Percentiles rank a stretch among this genome's conserved stretches.
Evolutionary conservation across 805 yeast genomes (phyloP).

Genomic region (Cyberlindnera nakhonratchasimensis): DNA sequence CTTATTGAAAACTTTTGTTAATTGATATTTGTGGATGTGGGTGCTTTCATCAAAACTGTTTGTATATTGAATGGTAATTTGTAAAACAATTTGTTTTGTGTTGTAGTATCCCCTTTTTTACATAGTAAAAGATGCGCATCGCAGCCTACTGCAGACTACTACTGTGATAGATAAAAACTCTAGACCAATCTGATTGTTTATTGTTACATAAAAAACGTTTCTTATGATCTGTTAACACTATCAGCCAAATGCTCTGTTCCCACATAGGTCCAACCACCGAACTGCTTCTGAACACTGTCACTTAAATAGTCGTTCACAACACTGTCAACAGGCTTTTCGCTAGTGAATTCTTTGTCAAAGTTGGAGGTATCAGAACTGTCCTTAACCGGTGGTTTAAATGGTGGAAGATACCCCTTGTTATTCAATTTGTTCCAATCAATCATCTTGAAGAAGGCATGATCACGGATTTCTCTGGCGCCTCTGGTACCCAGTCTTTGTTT

Average conservation of each 20-base stretch:
- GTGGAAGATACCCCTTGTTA: constrained; percentile 89
- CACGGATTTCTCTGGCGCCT: constrained; percentile 82
- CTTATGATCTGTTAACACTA: constrained; percentile 9
- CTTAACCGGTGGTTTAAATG: constrained; percentile 88
- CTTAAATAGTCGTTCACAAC: constrained; percentile 90
- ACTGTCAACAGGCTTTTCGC: constrained; percentile 89
- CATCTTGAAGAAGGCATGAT: constrained; percentile 81
- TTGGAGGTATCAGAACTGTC: constrained; percentile 88
- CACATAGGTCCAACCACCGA: constrained; percentile 98
- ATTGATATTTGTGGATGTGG: constrained; percentile 8
- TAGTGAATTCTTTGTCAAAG: constrained; percentile 89
- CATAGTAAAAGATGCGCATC: no score
- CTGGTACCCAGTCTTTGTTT: constrained; percentile 66
- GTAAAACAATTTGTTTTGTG: constrained; percentile 5
- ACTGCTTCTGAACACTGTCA: constrained; percentile 94
- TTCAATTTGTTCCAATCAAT: constrained; percentile 85
- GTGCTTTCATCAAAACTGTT: constrained; percentile 13
- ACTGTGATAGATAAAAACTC: no score
- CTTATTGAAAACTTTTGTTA: not conserved
- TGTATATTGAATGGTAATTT: constrained; percentile 19
- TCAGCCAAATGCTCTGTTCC: constrained; percentile 53
- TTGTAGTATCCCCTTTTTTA: not conserved
- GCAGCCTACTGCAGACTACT: no score
- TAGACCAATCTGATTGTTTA: no score
- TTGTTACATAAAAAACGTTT: not conserved